phyloP scores from a whole-genome alignment of 306 rosid genomes.

The Erythrophleum fordii region DNA sequence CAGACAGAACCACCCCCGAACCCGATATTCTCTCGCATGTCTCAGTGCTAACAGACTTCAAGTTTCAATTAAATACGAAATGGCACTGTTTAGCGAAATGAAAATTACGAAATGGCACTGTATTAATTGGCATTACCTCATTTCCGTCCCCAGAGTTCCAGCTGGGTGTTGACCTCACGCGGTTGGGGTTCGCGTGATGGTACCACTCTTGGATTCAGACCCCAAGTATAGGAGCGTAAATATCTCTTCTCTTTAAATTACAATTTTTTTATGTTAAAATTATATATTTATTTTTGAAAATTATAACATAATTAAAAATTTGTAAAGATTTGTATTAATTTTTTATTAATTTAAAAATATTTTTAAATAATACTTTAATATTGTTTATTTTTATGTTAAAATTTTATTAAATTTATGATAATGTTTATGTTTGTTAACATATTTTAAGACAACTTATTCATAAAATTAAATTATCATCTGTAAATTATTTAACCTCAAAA shows the following conservation, averaged over 20 bases:
- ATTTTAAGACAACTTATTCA: background rate
- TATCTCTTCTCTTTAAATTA: too few species aligned
- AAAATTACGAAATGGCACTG: background rate
- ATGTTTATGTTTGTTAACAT: background rate
- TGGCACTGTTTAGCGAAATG: background rate
- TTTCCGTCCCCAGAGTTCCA: background rate
- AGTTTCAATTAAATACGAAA: background rate
- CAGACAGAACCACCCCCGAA: background rate
- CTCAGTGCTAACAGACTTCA: background rate
- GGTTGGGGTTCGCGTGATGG: background rate
- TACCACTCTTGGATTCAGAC: background rate
- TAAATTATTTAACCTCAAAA: background rate
- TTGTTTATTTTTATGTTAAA: too few species aligned
- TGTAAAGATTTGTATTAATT: too few species aligned
- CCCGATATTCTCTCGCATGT: background rate
- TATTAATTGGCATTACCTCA: background rate
- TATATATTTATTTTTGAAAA: too few species aligned
- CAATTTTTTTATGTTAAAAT: too few species aligned
- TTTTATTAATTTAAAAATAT: too few species aligned
- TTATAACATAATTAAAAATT: too few species aligned
- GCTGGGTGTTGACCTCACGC: background rate
- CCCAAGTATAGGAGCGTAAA: background rate
- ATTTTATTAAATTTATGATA: background rate
- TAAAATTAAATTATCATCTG: background rate
- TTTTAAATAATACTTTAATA: too few species aligned